Conservation (phyloP, 768 basidiomycete species). For the Tubosaeta sp. region DNA sequence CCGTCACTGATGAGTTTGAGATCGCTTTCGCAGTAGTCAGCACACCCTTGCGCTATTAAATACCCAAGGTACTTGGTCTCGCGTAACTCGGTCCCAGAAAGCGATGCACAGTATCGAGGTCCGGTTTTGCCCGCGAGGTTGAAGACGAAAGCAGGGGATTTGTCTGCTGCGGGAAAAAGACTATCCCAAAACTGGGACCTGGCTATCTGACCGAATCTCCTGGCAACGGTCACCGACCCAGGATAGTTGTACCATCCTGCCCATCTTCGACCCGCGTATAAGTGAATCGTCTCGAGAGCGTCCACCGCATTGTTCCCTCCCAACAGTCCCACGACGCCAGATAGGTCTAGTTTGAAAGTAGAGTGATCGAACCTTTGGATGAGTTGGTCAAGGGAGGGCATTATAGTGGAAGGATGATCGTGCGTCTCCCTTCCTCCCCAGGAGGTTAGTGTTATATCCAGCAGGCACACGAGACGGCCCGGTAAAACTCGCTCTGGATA, state of each 20-base stretch:
- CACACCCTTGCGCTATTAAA: conserved; percentile 36
- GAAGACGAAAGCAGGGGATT: conserved; percentile 25
- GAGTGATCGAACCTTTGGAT: conserved; percentile 9
- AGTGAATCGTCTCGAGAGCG: conserved; percentile 30
- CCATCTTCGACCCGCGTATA: conserved; percentile 30
- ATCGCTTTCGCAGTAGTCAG: neutral
- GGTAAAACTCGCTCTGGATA: neutral
- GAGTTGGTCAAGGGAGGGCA: conserved; percentile 12
- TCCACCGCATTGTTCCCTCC: conserved; percentile 32
- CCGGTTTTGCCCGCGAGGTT: conserved; percentile 25
- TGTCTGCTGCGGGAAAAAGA: conserved; percentile 30
- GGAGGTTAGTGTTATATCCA: conserved; percentile 6
- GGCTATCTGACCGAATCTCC: conserved; percentile 30
- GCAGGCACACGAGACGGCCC: neutral
- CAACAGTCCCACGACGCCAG: conserved; percentile 31
- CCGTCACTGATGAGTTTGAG: conserved; percentile 2
- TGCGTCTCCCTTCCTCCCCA: neutral
- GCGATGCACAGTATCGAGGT: conserved; percentile 72
- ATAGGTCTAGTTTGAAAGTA: conserved; percentile 21
- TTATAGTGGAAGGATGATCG: neutral
- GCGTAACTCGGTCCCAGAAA: conserved; percentile 51
- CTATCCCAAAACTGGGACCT: conserved; percentile 25
- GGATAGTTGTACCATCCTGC: conserved; percentile 37
- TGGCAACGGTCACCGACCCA: conserved; percentile 29
- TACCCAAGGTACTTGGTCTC: conserved; percentile 52